Evolutionary conservation across 805 yeast genomes (phyloP).

Genomic region (Saturnispora galanensis): DNA sequence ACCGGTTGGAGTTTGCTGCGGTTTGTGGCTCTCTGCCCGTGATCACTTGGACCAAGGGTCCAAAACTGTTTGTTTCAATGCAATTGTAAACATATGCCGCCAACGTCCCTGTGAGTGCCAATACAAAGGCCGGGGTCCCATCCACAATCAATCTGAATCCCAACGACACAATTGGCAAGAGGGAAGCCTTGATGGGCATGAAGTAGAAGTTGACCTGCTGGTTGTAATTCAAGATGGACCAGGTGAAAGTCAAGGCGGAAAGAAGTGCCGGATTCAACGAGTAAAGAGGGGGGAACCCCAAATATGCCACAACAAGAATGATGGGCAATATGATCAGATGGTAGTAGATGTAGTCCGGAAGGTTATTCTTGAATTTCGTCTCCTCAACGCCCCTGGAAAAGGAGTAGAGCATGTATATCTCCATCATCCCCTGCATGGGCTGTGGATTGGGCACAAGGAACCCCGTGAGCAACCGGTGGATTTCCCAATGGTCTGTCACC

Average conservation of each 20-base stretch:
- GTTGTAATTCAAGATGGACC: conserved; percentile 51
- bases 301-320: conserved; percentile 28
- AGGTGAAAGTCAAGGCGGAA: conserved; percentile 48
- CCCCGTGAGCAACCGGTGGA: conserved; percentile 40
- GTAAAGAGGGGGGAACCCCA: conserved; percentile 21
- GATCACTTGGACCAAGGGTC: conserved; percentile 30
- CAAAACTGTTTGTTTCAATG: conserved; percentile 46
- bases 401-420: conserved; percentile 46
- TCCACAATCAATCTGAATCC: conserved; percentile 36
- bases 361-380: conserved; percentile 36
- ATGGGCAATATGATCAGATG: conserved; percentile 39
- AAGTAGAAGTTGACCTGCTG: conserved; percentile 43
- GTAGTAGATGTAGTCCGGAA: conserved; percentile 51
- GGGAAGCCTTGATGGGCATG: conserved; percentile 46
- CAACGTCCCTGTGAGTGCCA: conserved; percentile 39
- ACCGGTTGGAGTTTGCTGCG: conserved; percentile 18
- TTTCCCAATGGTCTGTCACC: conserved; percentile 27
- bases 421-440: conserved; percentile 38
- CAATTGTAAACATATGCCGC: conserved; percentile 56
- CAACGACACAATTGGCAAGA: conserved; percentile 36
- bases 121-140: conserved; percentile 32
- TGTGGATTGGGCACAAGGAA: conserved; percentile 36
- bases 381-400: conserved; percentile 49
- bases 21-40: conserved; percentile 23
- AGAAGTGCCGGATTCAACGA: conserved; percentile 32